phyloP scores from a whole-genome alignment of 2,329 filamentous ascomycete species.

The Cladorrhinum sp. region DNA sequence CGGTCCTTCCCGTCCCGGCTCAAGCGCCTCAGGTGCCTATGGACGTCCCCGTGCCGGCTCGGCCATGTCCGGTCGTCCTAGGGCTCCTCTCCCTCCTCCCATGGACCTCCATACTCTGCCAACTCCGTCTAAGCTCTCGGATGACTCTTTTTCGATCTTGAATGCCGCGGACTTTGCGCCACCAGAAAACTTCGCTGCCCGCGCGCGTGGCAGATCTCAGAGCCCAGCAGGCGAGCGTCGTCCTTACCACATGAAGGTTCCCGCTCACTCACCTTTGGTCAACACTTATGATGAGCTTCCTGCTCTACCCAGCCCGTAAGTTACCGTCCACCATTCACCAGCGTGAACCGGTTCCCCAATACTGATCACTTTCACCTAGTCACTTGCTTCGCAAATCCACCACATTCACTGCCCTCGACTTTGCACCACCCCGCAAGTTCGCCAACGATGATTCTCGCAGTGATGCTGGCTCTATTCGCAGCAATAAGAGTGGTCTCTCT shows the following conservation, averaged over 20 bases:
- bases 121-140: conserved; percentile 78
- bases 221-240: conserved; percentile 62
- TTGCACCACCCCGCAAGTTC: conserved; percentile 74
- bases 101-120: conserved; percentile 71
- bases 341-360: neutral
- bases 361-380: conserved; percentile 38
- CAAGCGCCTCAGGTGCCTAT: conserved; percentile 51
- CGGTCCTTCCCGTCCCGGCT: conserved; percentile 48
- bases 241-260: conserved; percentile 71
- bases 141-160: conserved; percentile 71
- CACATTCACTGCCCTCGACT: conserved; percentile 77
- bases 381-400: conserved; percentile 72
- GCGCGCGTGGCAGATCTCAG: conserved; percentile 65
- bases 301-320: conserved; percentile 86
- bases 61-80: conserved; percentile 40
- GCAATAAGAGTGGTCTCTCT: conserved; percentile 77
- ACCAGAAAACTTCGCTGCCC: conserved; percentile 63
- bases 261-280: conserved; percentile 72
- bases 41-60: conserved; percentile 50
- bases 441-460: conserved; percentile 59
- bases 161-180: conserved; percentile 82
- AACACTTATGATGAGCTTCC: conserved; percentile 85
- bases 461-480: conserved; percentile 65
- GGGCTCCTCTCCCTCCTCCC: conserved; percentile 65
- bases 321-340: conserved; percentile 29